Percentiles rank a stretch among this genome's conserved stretches.
Evolutionary conservation across 768 basidiomycete species (phyloP).

Genomic region (Suillus occidentalis): DNA sequence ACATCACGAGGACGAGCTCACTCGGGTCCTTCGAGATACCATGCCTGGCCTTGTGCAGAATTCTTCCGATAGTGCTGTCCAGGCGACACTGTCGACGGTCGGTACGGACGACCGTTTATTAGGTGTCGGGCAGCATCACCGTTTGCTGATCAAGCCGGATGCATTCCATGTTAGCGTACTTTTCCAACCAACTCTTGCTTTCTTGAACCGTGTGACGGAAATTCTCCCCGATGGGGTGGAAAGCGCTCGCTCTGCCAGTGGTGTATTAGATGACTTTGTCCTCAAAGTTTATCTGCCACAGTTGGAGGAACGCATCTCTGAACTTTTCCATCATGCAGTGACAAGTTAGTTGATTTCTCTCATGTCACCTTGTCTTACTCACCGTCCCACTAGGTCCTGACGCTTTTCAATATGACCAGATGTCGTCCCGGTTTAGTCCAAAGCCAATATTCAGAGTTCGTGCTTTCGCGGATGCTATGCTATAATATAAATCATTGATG

Average conservation of each 20-base stretch:
- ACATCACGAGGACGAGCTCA: slow-evolving; percentile 82
- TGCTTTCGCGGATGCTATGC: background rate
- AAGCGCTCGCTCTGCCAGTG: slow-evolving; percentile 61
- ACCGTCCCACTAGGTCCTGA: slow-evolving; percentile 58
- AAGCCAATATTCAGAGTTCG: slow-evolving; percentile 80
- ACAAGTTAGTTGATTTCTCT: slow-evolving; percentile 47
- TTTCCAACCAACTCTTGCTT: slow-evolving; percentile 91
- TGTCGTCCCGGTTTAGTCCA: slow-evolving; percentile 59
- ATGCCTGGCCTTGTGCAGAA: slow-evolving; percentile 91
- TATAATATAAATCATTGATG: slow-evolving; percentile 4
- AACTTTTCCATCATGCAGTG: slow-evolving; percentile 83
- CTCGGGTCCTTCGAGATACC: slow-evolving; percentile 79
- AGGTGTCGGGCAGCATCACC: slow-evolving; percentile 76
- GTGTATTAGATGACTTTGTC: slow-evolving; percentile 90
- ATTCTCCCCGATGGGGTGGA: slow-evolving; percentile 74
- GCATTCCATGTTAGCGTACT: slow-evolving; percentile 93
- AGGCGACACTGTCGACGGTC: slow-evolving; percentile 55
- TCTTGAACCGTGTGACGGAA: slow-evolving; percentile 70
- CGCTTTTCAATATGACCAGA: slow-evolving; percentile 82
- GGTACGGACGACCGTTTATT: slow-evolving; percentile 75
- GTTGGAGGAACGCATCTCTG: slow-evolving; percentile 89
- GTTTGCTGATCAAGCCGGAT: slow-evolving; percentile 83
- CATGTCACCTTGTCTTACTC: background rate
- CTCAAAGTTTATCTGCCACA: slow-evolving; percentile 91
- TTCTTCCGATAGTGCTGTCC: slow-evolving; percentile 59